These are phyloP conservation scores for Dryas octopetala DNA, from an alignment of 306 rosid species.

Conservation along the genomic window DNA sequence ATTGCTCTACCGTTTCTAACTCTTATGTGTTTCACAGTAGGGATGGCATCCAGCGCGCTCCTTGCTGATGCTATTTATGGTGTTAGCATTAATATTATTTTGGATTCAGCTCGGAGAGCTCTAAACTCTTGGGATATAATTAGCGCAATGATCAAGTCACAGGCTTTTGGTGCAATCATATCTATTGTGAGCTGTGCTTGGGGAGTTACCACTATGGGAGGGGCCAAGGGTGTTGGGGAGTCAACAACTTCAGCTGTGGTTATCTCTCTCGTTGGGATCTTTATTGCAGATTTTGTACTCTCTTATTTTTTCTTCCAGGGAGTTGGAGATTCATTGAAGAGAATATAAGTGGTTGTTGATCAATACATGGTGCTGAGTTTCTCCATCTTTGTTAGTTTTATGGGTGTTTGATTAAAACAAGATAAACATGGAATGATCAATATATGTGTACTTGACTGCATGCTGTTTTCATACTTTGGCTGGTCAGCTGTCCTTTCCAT, in stretches of 20 bases:
- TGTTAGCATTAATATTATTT: constrained; percentile 78
- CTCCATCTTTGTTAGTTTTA: constrained; percentile 1
- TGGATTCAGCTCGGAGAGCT: constrained; percentile 87
- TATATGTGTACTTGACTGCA: not conserved
- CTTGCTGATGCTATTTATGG: constrained; percentile 86
- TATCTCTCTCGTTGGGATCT: constrained; percentile 91
- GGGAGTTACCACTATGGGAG: constrained; percentile 93
- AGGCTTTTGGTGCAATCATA: constrained; percentile 86
- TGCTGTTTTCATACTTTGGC: not conserved
- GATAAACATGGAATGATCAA: constrained; percentile 6
- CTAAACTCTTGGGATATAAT: constrained; percentile 85
- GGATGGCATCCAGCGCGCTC: constrained; percentile 89
- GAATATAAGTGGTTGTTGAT: constrained; percentile 42
- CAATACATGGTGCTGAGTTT: constrained; percentile 16
- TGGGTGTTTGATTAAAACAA: not conserved
- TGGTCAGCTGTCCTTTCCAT: not conserved
- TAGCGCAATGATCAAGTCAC: constrained; percentile 92
- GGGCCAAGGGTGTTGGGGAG: constrained; percentile 97
- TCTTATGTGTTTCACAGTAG: constrained; percentile 76
- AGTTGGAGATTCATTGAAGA: constrained; percentile 84
- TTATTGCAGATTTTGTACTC: constrained; percentile 84
- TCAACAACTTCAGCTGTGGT: constrained; percentile 97
- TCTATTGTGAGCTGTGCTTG: constrained; percentile 92
- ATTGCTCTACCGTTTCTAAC: constrained; percentile 85
- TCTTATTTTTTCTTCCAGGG: constrained; percentile 90